Conservation (phyloP, 2,329 filamentous ascomycete species). For the Nigrospora osmanthi region DNA sequence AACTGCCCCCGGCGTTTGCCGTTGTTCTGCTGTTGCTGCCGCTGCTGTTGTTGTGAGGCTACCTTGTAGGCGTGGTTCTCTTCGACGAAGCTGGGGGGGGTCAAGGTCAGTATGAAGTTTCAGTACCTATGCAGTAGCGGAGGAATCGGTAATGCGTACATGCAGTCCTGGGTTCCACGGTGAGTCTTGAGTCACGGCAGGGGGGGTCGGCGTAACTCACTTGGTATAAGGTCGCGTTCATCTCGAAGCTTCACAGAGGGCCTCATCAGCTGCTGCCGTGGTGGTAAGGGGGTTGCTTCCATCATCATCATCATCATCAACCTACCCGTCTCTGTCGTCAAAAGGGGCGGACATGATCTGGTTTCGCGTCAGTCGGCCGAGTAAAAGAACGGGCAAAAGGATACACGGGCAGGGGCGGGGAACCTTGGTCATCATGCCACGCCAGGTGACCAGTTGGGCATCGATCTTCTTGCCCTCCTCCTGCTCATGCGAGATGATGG, state of each 20-base stretch:
- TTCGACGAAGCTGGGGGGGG: slow-evolving; percentile 68
- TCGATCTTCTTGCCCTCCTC: slow-evolving; percentile 59
- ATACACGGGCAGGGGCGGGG: slow-evolving; percentile 2
- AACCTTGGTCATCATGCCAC: slow-evolving; percentile 95
- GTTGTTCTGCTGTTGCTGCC: slow-evolving; percentile 39
- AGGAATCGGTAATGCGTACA: slow-evolving; percentile 30
- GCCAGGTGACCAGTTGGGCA: slow-evolving; percentile 82
- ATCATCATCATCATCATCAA: too few relatives aligned
- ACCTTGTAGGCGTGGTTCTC: slow-evolving; percentile 75
- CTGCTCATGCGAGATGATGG: slow-evolving; percentile 67
- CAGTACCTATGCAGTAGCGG: not conserved
- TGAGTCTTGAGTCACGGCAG: slow-evolving; percentile 10
- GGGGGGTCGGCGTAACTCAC: slow-evolving; percentile 40
- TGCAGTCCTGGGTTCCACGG: slow-evolving; percentile 34
- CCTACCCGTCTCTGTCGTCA: slow-evolving; percentile 70
- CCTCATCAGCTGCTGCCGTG: not conserved
- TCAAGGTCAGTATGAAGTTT: not conserved
- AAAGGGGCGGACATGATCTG: slow-evolving; percentile 83
- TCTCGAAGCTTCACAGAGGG: slow-evolving; percentile 62
- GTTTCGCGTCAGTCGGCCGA: slow-evolving; percentile 2
- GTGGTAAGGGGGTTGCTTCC: not conserved
- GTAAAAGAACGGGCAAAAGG: too few relatives aligned
- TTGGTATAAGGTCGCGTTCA: slow-evolving; percentile 90
- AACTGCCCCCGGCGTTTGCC: slow-evolving; percentile 16
- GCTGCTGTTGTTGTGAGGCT: slow-evolving; percentile 51